These are phyloP conservation scores for Phlegmacium glaucopus DNA, from an alignment of 768 basidiomycete species.

Conservation along the genomic window DNA sequence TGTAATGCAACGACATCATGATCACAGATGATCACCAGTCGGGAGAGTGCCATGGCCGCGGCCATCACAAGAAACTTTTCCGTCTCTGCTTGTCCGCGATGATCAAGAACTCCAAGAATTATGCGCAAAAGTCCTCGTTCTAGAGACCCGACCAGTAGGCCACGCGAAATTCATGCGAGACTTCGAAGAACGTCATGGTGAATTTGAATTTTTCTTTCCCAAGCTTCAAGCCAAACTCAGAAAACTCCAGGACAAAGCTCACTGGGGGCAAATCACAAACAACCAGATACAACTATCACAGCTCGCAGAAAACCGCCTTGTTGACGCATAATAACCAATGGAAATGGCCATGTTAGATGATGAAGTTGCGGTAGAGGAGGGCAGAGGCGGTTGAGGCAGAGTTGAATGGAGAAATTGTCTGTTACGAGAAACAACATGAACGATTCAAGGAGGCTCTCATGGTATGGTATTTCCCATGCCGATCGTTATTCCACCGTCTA, in stretches of 20 bases:
- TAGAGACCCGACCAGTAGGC: conserved; percentile 85
- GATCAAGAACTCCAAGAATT: conserved; percentile 76
- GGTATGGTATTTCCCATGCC: conserved; percentile 41
- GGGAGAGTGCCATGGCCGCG: too few species aligned
- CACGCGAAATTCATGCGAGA: conserved; percentile 82
- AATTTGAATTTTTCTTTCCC: conserved; percentile 81
- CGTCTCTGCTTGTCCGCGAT: conserved; percentile 33
- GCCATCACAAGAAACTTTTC: too few species aligned
- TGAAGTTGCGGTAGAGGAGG: conserved; percentile 93
- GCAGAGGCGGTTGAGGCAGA: conserved; percentile 78
- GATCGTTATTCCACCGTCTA: neutral
- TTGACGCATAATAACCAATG: conserved; percentile 84
- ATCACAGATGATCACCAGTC: too few species aligned
- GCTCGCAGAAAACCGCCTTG: conserved; percentile 62
- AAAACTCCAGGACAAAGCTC: conserved; percentile 75
- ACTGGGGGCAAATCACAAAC: conserved; percentile 68
- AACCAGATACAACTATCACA: conserved; percentile 71
- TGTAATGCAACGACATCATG: too few species aligned
- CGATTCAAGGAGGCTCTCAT: conserved; percentile 92
- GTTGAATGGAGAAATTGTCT: conserved; percentile 77
- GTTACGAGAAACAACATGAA: conserved; percentile 93
- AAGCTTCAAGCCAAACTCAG: conserved; percentile 89
- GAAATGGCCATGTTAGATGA: conserved; percentile 96
- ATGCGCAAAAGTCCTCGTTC: conserved; percentile 74
- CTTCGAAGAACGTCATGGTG: conserved; percentile 79